A percentile compares a stretch with the other conserved stretches of the same genome.
Conservation (phyloP, 176 grass and related monocot genomes). For the Miscanthus lutarioriparius region DNA sequence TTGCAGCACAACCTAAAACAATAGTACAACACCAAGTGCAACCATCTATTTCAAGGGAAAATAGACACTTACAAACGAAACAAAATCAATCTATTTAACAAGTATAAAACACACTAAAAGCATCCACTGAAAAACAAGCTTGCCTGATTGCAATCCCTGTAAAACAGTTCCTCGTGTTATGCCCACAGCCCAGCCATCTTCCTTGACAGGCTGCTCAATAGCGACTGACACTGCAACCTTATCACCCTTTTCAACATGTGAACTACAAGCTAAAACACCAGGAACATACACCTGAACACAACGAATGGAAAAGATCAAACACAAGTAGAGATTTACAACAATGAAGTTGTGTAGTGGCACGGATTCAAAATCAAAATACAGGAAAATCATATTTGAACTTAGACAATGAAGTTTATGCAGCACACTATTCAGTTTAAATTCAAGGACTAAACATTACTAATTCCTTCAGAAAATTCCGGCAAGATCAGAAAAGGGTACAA, state of each 20-base stretch:
- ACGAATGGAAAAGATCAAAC: constrained; percentile 20
- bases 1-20: constrained; percentile 3
- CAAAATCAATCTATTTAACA: constrained; percentile 28
- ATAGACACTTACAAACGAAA: constrained; percentile 17
- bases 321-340: constrained; percentile 4
- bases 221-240: constrained; percentile 84
- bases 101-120: constrained; percentile 7
- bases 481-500: background rate
- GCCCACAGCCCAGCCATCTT: constrained; percentile 73
- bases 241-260: constrained; percentile 94
- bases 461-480: background rate
- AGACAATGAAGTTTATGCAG: background rate
- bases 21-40: background rate
- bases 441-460: background rate
- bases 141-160: constrained; percentile 72
- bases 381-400: background rate
- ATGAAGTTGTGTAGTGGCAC: constrained; percentile 20
- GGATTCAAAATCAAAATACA: background rate
- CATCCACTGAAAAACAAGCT: constrained; percentile 11
- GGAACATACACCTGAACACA: constrained; percentile 82
- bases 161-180: constrained; percentile 88
- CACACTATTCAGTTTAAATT: background rate
- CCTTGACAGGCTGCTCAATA: constrained; percentile 62
- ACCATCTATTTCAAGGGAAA: constrained; percentile 10
- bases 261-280: constrained; percentile 92